These are phyloP conservation scores for Wallemia hederae DNA, from an alignment of 1,284 basidiomycete species.

Conservation along the genomic window DNA sequence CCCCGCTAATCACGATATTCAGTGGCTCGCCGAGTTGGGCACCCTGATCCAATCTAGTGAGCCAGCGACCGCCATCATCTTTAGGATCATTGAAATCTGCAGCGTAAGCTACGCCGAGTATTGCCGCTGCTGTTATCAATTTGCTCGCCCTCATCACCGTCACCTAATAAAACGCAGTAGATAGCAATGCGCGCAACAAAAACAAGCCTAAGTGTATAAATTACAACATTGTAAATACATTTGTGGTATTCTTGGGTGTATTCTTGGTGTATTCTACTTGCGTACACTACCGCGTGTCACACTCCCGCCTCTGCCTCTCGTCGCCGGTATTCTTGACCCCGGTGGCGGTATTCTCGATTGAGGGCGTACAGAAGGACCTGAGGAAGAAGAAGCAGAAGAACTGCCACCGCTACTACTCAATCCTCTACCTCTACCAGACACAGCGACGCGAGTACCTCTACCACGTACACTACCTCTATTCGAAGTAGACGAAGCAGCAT, in stretches of 20 bases:
- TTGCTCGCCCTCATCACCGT: neutral
- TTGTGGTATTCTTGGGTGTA: neutral
- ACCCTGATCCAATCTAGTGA: neutral
- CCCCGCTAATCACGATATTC: neutral
- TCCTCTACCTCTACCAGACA: neutral
- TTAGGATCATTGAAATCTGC: neutral
- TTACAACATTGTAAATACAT: neutral
- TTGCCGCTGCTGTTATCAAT: neutral
- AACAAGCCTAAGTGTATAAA: neutral
- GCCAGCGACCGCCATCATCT: neutral
- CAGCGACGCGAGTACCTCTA: neutral
- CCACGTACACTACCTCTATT: neutral
- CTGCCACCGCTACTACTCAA: neutral
- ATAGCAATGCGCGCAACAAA: neutral
- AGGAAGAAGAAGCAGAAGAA: neutral
- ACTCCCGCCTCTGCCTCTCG: neutral
- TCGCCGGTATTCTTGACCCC: neutral
- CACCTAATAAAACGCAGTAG: too few relatives aligned
- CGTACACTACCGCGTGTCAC: neutral
- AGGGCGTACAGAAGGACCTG: neutral
- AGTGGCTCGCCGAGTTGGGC: neutral
- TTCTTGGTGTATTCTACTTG: neutral
- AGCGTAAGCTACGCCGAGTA: neutral
- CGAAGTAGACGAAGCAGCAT: neutral
- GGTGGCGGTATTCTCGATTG: neutral